Conservation (phyloP, 179 eudicot species). For the Patellifolia procumbens region DNA sequence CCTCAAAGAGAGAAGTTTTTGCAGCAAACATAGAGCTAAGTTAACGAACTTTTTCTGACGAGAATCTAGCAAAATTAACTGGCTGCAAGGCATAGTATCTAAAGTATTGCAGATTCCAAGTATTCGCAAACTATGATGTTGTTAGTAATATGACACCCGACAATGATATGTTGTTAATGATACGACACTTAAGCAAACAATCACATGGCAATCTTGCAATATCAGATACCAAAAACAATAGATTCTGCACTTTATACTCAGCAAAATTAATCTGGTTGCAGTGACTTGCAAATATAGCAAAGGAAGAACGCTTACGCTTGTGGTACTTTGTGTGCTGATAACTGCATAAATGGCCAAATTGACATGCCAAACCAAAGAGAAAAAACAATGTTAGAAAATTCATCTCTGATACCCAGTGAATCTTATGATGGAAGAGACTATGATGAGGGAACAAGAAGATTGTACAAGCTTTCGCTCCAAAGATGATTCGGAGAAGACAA, state of each 20-base stretch:
- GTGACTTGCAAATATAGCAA: not conserved
- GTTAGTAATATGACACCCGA: not conserved
- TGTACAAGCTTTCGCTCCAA: not conserved
- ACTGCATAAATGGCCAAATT: constrained; percentile 48
- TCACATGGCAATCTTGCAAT: not conserved
- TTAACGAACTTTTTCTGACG: not conserved
- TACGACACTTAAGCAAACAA: not conserved
- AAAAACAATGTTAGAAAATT: constrained; percentile 25
- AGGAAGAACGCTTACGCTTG: constrained; percentile 67
- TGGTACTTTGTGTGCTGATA: constrained; percentile 99
- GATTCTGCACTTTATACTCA: not conserved
- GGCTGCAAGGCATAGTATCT: not conserved
- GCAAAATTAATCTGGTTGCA: constrained; percentile 9
- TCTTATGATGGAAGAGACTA: not conserved
- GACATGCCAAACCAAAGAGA: constrained; percentile 46
- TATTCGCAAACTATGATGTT: not conserved
- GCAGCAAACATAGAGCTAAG: not conserved
- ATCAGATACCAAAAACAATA: not conserved
- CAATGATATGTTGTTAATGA: too few species aligned
- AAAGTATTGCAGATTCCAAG: not conserved
- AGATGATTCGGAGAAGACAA: not conserved
- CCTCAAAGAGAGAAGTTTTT: constrained; percentile 9
- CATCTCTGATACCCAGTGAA: constrained; percentile 1
- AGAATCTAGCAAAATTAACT: not conserved
- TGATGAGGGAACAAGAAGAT: not conserved